Percentiles rank a stretch among this genome's conserved stretches.
These are phyloP conservation scores for Globisporangium paddicum DNA, from an alignment of 352 stramenopile species.

Conservation along the genomic window DNA sequence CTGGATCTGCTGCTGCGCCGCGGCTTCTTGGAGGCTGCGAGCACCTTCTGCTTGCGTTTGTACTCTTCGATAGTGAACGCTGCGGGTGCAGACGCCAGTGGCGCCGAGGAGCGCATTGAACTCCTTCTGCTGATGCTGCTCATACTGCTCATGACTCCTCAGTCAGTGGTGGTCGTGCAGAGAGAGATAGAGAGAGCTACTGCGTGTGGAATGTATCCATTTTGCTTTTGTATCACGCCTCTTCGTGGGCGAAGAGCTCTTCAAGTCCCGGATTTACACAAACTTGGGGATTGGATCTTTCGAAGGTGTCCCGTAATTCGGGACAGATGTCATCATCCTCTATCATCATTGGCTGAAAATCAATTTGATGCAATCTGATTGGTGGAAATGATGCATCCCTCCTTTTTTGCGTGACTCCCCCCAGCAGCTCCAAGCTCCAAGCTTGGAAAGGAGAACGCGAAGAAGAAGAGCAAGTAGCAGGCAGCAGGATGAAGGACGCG, in stretches of 20 bases:
- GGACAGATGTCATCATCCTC: background rate
- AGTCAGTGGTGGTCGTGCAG: background rate
- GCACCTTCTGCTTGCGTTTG: conserved; percentile 50
- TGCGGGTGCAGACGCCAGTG: background rate
- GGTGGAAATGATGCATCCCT: conserved; percentile 9
- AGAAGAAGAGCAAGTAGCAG: conserved; percentile 21
- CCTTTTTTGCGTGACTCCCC: conserved; percentile 7
- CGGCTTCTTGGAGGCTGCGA: conserved; percentile 21
- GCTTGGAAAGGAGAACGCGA: background rate
- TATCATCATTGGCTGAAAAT: conserved; percentile 15
- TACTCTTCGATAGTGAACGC: conserved; percentile 58
- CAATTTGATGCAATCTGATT: conserved; percentile 8
- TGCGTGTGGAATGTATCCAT: background rate
- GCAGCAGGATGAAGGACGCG: conserved; percentile 62
- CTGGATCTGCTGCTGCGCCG: conserved; percentile 2
- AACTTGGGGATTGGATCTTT: conserved; percentile 14
- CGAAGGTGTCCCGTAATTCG: conserved; percentile 3
- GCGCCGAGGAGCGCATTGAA: background rate
- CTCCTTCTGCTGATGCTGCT: background rate
- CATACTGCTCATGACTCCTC: background rate
- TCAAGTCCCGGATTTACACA: conserved; percentile 6
- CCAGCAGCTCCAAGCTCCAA: conserved; percentile 5
- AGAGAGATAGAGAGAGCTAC: background rate
- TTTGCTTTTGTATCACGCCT: background rate
- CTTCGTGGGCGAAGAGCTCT: background rate